phyloP scores from a whole-genome alignment of 495 filamentous ascomycete species.

The Talaromyces stipitatus region DNA sequence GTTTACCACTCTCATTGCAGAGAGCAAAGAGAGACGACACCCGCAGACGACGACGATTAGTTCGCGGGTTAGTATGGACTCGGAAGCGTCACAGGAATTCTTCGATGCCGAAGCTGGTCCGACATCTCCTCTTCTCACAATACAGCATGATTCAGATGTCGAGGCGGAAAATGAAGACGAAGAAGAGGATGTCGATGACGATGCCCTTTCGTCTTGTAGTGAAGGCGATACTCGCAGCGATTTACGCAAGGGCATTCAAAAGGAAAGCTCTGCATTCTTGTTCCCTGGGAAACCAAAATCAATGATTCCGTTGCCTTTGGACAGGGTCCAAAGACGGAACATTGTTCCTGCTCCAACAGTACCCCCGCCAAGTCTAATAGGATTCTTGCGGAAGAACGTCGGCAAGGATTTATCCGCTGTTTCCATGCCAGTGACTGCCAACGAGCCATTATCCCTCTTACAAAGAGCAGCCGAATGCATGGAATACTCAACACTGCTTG shows the following conservation, averaged over 20 bases:
- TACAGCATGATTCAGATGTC: constrained; percentile 53
- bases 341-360: constrained; percentile 66
- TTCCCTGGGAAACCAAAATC: constrained; percentile 70
- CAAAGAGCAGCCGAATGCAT: constrained; percentile 83
- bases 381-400: constrained; percentile 93
- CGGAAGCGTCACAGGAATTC: constrained; percentile 77
- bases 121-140: constrained; percentile 63
- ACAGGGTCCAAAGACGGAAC: constrained; percentile 55
- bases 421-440: constrained; percentile 93
- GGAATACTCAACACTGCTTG: constrained; percentile 81
- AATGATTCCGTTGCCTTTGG: constrained; percentile 69
- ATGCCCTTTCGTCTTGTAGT: constrained; percentile 43
- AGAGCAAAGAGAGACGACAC: constrained; percentile 69
- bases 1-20: constrained; percentile 66
- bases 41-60: constrained; percentile 38
- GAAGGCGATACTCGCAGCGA: constrained; percentile 40
- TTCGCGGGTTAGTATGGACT: constrained; percentile 74
- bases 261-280: constrained; percentile 41
- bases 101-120: constrained; percentile 79
- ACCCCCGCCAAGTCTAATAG: constrained; percentile 80
- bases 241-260: constrained; percentile 27
- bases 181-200: constrained; percentile 43
- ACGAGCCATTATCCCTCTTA: constrained; percentile 82
- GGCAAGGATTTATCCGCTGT: constrained; percentile 95
- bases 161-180: constrained; percentile 33